Evolutionary conservation across 1,284 basidiomycete species (phyloP).

Genomic region (Xanthoconium separans): DNA sequence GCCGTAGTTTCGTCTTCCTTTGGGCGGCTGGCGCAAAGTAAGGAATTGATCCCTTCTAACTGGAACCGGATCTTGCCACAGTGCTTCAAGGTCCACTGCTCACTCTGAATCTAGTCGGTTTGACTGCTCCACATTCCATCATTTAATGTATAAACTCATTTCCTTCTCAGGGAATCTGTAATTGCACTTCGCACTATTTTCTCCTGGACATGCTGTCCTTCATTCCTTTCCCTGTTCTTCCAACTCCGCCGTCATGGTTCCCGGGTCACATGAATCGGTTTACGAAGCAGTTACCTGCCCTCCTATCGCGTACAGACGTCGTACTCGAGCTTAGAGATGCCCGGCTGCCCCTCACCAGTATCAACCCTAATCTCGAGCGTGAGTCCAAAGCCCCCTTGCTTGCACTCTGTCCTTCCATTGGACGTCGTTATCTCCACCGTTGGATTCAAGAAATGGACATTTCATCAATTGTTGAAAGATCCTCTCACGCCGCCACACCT

Average conservation of each 20-base stretch:
- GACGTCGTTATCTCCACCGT: constrained; percentile 6
- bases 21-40: neutral
- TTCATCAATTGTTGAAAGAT: constrained; percentile 2
- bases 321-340: constrained; percentile 95
- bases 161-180: constrained; percentile 14
- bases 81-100: neutral
- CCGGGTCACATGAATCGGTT: constrained; percentile 97
- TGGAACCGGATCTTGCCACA: neutral
- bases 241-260: constrained; percentile 90
- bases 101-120: neutral
- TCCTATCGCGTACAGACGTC: constrained; percentile 82
- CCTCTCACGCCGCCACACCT: constrained; percentile 24
- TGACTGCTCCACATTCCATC: constrained; percentile 3
- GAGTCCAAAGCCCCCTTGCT: constrained; percentile 20
- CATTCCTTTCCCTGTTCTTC: constrained; percentile 56
- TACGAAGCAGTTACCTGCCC: constrained; percentile 70
- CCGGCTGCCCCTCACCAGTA: constrained; percentile 88
- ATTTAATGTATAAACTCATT: constrained; percentile 9
- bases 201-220: constrained; percentile 38
- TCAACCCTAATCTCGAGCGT: constrained; percentile 89
- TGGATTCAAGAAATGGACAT: neutral
- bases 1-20: neutral
- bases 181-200: constrained; percentile 4
- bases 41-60: neutral
- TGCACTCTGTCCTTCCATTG: neutral